Evolutionary conservation across 169 alveolate genomes (phyloP).

Genomic region (Ophryocystis elektroscirrha): DNA sequence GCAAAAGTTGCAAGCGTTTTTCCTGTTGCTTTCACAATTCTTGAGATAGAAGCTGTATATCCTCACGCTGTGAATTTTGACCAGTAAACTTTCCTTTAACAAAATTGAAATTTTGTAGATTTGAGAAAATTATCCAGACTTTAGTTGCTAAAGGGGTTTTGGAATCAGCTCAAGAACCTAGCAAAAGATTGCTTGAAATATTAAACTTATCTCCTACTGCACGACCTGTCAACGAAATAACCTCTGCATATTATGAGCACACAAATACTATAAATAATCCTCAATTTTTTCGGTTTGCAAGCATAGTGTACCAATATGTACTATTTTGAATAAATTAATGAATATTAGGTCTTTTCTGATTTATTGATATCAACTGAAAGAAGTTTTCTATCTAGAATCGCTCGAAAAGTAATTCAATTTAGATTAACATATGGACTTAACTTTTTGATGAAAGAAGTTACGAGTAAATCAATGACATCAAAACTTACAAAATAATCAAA

Average conservation of each 20-base stretch:
- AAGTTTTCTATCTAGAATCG: slow-evolving; percentile 11
- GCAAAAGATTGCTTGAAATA: slow-evolving; percentile 19
- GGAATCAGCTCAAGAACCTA: slow-evolving; percentile 28
- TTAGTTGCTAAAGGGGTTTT: slow-evolving; percentile 19
- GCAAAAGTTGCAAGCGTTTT: slow-evolving; percentile 39
- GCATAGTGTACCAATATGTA: slow-evolving; percentile 18
- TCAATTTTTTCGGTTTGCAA: slow-evolving; percentile 12
- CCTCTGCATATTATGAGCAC: neutral
- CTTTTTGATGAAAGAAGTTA: neutral
- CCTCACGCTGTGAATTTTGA: slow-evolving; percentile 16
- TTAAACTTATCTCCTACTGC: slow-evolving; percentile 13
- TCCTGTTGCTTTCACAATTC: slow-evolving; percentile 25
- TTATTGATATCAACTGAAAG: slow-evolving; percentile 12
- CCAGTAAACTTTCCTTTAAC: too few relatives aligned
- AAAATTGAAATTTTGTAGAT: slow-evolving; percentile 2
- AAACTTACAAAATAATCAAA: too few relatives aligned
- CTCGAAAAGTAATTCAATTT: slow-evolving; percentile 10
- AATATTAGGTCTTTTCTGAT: too few relatives aligned
- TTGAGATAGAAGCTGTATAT: slow-evolving; percentile 20
- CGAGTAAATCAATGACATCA: too few relatives aligned
- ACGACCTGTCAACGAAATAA: slow-evolving; percentile 4
- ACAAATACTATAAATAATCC: neutral
- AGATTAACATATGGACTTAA: neutral
- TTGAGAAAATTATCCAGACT: slow-evolving; percentile 8
- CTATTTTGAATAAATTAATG: too few relatives aligned